These are phyloP conservation scores for Candida germanica DNA, from an alignment of 805 yeast species.

Conservation along the genomic window DNA sequence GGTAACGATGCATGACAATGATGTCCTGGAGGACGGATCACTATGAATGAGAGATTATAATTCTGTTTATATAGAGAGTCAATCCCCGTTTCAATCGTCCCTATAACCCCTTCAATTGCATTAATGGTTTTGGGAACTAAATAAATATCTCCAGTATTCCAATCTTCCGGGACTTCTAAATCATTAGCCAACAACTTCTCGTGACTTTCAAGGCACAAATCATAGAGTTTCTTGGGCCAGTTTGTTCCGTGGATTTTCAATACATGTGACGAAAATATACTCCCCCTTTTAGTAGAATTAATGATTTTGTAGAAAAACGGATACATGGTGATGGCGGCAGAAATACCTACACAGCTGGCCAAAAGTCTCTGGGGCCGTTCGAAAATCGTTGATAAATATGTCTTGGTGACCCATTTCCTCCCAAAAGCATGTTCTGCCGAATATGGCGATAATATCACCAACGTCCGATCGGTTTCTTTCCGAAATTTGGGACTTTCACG, in stretches of 20 bases:
- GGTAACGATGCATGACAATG: slow-evolving; percentile 84
- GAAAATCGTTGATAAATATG: slow-evolving; percentile 64
- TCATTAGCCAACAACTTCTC: slow-evolving; percentile 49
- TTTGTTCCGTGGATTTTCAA: slow-evolving; percentile 65
- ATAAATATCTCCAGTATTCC: slow-evolving; percentile 85
- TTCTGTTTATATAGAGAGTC: slow-evolving; percentile 38
- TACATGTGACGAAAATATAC: slow-evolving; percentile 59
- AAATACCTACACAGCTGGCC: slow-evolving; percentile 74
- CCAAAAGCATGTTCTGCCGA: slow-evolving; percentile 72
- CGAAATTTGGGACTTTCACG: slow-evolving; percentile 37
- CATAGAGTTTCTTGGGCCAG: slow-evolving; percentile 62
- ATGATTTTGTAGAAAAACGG: slow-evolving; percentile 56
- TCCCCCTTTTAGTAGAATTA: slow-evolving; percentile 46
- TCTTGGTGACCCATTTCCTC: slow-evolving; percentile 71
- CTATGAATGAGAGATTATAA: slow-evolving; percentile 55
- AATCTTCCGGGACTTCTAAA: slow-evolving; percentile 73
- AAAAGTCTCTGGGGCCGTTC: slow-evolving; percentile 79
- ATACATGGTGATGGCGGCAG: slow-evolving; percentile 67
- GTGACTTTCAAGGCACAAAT: slow-evolving; percentile 58
- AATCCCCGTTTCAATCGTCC: slow-evolving; percentile 69
- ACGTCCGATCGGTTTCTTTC: slow-evolving; percentile 44
- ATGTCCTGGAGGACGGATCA: slow-evolving; percentile 82
- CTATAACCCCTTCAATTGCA: slow-evolving; percentile 75
- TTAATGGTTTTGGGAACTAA: slow-evolving; percentile 60
- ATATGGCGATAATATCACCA: slow-evolving; percentile 64